Evolutionary conservation across 1,284 basidiomycete genomes (phyloP), one percentile per base, ranked within the genome.

Genomic region (Fereydounia khargensis): DNA sequence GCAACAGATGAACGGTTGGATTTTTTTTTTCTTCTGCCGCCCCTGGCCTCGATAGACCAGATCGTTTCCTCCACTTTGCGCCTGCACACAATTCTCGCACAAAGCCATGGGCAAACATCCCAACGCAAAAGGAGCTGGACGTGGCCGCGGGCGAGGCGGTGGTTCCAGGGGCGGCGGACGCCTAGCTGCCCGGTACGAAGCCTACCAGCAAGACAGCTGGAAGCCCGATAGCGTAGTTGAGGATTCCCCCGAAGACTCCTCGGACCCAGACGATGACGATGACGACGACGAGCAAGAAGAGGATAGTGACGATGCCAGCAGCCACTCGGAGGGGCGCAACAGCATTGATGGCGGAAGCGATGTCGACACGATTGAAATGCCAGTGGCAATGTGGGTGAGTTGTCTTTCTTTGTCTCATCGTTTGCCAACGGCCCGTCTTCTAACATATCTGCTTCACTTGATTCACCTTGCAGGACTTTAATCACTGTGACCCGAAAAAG

Each of bases 401-500:
- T 11, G 21, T 31, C 27, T 39, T 38, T 16, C 35, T 8, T 25
- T 39, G 23, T 11, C 19, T 28, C 13, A 10, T 14, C 24, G 18
- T 19, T 35, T 7, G 11, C 19, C 21, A 27, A 27, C 8, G 25
- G 11, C 28, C n/a, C n/a, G n/a, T n/a, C n/a, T n/a, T 19, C 36
- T 31, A 18, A 44, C n/a, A n/a, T n/a, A n/a, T n/a, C n/a, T n/a
- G n/a, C n/a, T n/a, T n/a, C n/a, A n/a, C n/a, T n/a, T n/a, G n/a
- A n/a, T n/a, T n/a, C n/a, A n/a, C n/a, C n/a, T n/a, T n/a, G n/a
- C n/a, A 91, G 89, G 94, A 97, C 76, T 96, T 98, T 76, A 87
- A 90, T 73, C 94, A 97, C 74, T 97, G 94, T 76, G 92, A 98
- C 76, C 92, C 94, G 0, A 85, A 85, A 40, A 84, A 90, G 27